Percentiles rank a stretch among this genome's conserved stretches.
Conservation (phyloP, 495 filamentous ascomycete genomes). For the Talaromyces borbonicus region DNA sequence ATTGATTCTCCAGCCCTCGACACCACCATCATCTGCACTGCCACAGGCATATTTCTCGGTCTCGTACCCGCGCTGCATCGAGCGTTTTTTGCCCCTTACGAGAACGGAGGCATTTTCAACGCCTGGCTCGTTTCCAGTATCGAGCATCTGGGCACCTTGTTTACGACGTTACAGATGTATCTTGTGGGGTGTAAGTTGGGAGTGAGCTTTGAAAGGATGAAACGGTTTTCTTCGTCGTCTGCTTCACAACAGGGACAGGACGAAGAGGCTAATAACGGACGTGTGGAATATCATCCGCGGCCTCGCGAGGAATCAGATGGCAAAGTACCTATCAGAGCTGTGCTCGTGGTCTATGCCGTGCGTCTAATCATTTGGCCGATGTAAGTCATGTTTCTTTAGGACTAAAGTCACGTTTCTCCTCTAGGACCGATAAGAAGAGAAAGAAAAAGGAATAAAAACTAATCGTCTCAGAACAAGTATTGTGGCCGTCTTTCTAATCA, state of each 20-base stretch:
- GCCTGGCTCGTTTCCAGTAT: slow-evolving; percentile 63
- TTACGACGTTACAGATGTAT: slow-evolving; percentile 62
- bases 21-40: slow-evolving; percentile 54
- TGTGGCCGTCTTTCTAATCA: slow-evolving; percentile 50
- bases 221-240: slow-evolving; percentile 20
- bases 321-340: slow-evolving; percentile 38
- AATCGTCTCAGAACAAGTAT: slow-evolving; percentile 43
- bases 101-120: slow-evolving; percentile 59
- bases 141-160: slow-evolving; percentile 57
- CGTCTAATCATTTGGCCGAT: slow-evolving; percentile 59
- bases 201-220: slow-evolving; percentile 41
- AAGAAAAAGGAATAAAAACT: no score
- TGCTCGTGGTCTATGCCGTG: slow-evolving; percentile 46
- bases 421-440: no score
- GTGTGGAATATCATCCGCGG: no score
- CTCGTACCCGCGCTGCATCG: slow-evolving; percentile 52
- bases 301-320: slow-evolving; percentile 21
- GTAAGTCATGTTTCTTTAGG: slow-evolving; percentile 10
- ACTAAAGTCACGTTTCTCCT: no score
- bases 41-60: slow-evolving; percentile 51
- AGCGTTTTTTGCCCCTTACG: slow-evolving; percentile 52
- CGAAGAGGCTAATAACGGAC: no score
- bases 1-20: slow-evolving; percentile 43
- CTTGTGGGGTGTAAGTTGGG: slow-evolving; percentile 63
- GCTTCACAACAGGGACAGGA: background rate